Conservation (phyloP, 2,329 filamentous ascomycete species). For the Arthrobotrys sinensis region DNA sequence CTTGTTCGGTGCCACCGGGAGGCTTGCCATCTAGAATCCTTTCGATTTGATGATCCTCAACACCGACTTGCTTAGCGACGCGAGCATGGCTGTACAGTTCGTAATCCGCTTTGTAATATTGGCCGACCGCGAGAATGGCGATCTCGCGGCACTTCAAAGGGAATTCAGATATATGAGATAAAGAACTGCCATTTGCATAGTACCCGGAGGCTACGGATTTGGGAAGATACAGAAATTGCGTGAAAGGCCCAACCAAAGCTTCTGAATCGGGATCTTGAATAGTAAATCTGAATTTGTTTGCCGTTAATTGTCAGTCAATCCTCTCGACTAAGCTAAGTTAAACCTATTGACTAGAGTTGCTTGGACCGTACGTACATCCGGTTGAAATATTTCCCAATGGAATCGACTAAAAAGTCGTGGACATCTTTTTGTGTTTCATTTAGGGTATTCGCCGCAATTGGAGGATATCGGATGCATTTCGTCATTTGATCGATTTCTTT, state of each 20-base stretch:
- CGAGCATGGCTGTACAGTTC: slow-evolving; percentile 37
- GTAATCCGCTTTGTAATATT: slow-evolving; percentile 14
- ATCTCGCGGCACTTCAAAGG: slow-evolving; percentile 27
- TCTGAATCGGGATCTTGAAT: slow-evolving; percentile 23
- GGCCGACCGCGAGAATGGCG: slow-evolving; percentile 25
- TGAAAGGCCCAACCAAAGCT: slow-evolving; percentile 32
- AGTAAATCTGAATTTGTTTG: slow-evolving; percentile 25
- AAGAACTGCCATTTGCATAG: background rate
- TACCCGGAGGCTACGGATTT: background rate
- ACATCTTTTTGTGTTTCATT: background rate
- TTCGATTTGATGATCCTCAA: slow-evolving; percentile 23
- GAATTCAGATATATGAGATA: background rate
- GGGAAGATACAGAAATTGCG: slow-evolving; percentile 42
- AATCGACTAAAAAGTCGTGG: too few species aligned
- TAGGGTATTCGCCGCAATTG: background rate
- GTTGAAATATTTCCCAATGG: too few species aligned
- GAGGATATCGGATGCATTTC: background rate
- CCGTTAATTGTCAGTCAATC: too few species aligned
- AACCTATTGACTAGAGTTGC: too few species aligned
- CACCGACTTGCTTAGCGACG: slow-evolving; percentile 3
- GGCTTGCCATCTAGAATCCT: slow-evolving; percentile 25
- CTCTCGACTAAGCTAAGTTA: too few species aligned
- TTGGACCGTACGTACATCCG: too few species aligned
- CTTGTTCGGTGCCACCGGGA: slow-evolving; percentile 11
- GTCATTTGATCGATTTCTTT: too few species aligned